Base-by-base conservation (phyloP, 1,284 basidiomycete genomes). In the Schizophyllum commune region DNA sequence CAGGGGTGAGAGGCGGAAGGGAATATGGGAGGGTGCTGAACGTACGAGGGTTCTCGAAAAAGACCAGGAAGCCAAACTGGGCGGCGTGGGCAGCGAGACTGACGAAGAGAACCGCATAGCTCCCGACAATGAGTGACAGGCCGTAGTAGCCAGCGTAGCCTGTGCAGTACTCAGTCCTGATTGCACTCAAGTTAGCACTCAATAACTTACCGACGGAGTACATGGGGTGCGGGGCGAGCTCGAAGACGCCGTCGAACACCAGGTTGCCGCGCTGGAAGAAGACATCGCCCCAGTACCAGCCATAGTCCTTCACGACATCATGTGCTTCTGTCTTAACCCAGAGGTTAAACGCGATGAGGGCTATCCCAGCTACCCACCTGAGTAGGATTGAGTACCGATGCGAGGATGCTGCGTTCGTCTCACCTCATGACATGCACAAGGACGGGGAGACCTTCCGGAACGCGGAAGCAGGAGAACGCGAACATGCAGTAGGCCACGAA, bases 301-400 rank as follows among this genome's bases (percentile, higher is more conserved):
- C 91, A 65, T 90, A 91, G 66, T 91, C 88, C 67, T 97, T 98
- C 64, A 99, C 95, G 58, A 99, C 94, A 57, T 94, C 83, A 73
- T 99, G 96, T 0, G 96, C 96, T 70, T 99, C 96, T 13, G 93
- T 90, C 75, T 99, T 99, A 67, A 99, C 96, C 95, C 96, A 99
- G 47, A 98, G 81, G 73, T 99, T 99, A 81, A 99, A 98, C 52
- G 83, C 83, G 70, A 99, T 95, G 39, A 99, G 78, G 0, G 84
- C 81, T 67, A 93, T 75, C 13, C 97, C 96, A 13, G 88, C 88
- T 54, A 91, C 73, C 95, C 96, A 98, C 66, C 93, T 92, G 60
- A 17, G 60, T 34, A 32, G n/a, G 4, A 32, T 53, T 68, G 34
- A 67, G 58, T 32, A 21, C 15, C 17, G 52, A 54, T 39, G 19